phyloP scores from a whole-genome alignment of 805 yeast species.

The Wickerhamiella spandovensis region DNA sequence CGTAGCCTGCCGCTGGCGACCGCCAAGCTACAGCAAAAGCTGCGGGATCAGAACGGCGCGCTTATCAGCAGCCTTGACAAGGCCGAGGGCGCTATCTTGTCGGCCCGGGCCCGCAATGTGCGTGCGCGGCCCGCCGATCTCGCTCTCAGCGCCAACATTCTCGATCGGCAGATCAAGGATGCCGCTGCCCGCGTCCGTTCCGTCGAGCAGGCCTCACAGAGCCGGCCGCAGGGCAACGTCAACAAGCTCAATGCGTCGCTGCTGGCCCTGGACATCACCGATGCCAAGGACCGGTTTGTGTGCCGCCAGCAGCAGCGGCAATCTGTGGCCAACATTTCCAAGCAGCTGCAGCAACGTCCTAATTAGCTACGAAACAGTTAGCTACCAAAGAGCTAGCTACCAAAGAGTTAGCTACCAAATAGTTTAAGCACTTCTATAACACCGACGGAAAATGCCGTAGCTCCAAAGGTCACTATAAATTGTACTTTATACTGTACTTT shows the following conservation, averaged over 20 bases:
- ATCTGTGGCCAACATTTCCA: background rate
- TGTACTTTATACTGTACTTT: too few species aligned
- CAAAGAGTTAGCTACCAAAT: too few species aligned
- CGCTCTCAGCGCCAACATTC: slow-evolving; percentile 1
- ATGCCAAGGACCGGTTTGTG: background rate
- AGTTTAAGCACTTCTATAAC: too few species aligned
- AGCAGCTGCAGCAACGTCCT: background rate
- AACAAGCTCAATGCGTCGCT: background rate
- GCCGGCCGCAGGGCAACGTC: background rate
- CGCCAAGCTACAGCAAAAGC: slow-evolving; percentile 3
- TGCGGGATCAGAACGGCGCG: slow-evolving; percentile 1
- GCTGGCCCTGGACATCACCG: background rate
- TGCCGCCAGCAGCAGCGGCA: background rate
- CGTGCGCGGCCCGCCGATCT: slow-evolving; percentile 4
- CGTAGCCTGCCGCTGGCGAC: slow-evolving; percentile 6
- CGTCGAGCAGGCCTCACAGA: background rate
- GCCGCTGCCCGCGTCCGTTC: background rate
- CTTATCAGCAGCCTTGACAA: background rate
- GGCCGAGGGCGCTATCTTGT: slow-evolving; percentile 4
- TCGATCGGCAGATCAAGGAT: slow-evolving; percentile 2
- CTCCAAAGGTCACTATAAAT: too few species aligned
- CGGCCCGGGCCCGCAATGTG: slow-evolving; percentile 1
- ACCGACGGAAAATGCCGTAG: too few species aligned
- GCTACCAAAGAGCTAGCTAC: too few species aligned
- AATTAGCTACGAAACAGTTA: too few species aligned